phyloP scores from a whole-genome alignment of 441 rosid genomes.

The Pelargonium citronellum region DNA sequence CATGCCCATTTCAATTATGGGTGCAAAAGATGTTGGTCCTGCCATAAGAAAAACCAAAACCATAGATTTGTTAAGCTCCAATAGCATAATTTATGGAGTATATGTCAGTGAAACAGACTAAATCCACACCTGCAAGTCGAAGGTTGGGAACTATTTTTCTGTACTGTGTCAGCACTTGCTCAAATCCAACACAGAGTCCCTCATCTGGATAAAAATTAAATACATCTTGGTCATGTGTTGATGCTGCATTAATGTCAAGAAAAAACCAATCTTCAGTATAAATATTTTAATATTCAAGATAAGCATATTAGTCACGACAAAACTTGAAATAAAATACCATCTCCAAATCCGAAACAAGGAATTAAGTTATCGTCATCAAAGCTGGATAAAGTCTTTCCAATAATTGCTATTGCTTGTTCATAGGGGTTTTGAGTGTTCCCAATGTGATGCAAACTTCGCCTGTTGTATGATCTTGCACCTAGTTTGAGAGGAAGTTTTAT shows the following conservation, averaged over 20 bases:
- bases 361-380: conserved; percentile 74
- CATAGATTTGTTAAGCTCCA: conserved; percentile 11
- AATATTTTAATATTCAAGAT: not conserved
- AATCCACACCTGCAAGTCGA: conserved; percentile 57
- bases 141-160: conserved; percentile 60
- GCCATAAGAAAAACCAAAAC: conserved; percentile 11
- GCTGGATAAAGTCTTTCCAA: conserved; percentile 63
- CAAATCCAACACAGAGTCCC: conserved; percentile 63
- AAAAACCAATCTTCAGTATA: conserved; percentile 14
- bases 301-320: not conserved
- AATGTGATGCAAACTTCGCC: conserved; percentile 58
- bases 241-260: conserved; percentile 38
- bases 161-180: conserved; percentile 59
- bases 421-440: conserved; percentile 56
- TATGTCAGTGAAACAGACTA: conserved; percentile 13
- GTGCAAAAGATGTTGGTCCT: conserved; percentile 98
- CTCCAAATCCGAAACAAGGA: conserved; percentile 76
- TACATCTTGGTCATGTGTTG: conserved; percentile 71
- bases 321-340: conserved; percentile 33
- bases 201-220: conserved; percentile 53
- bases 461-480: conserved; percentile 56
- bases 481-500: conserved; percentile 18
- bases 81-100: conserved; percentile 13
- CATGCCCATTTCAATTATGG: conserved; percentile 77
- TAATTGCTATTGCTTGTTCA: conserved; percentile 65